Base-by-base conservation (phyloP, 257 asterid genomes). In the Datura wrightii region DNA sequence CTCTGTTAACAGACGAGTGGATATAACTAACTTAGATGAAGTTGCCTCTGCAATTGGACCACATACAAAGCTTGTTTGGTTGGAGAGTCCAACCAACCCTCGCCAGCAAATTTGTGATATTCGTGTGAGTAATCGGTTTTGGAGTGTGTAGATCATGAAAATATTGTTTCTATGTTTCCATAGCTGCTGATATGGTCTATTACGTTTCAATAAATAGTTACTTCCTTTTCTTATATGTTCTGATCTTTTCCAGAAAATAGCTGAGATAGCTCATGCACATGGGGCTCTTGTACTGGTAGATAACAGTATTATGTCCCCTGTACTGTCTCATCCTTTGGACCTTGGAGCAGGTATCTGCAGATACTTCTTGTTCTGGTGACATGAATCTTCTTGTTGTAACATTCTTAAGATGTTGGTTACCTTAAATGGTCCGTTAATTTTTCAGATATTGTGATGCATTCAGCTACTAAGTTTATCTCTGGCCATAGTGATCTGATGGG, bases 41-140 rank as follows among this genome's bases (percentile, higher is more conserved):
- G 96, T 96, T 87, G 91, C 93, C 60, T 89, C 95, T 48, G 92
- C 98, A 31, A 89, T 96, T 83, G 90, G 89, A 72, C 92, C 95
- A 54, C 24, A 62, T 85, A 94, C 99, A 11, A 94, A 96, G 90
- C 98, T 96, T 70, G 96, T 96, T 67, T 96, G 99, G 98, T 88
- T 96, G 90, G 99, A 96, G 88, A 94, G 97, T 86, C 99, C 98
- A 79, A 96, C 98, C 63, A 96, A 96, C 88, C 99, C 99, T 41
- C 97, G 97, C 55, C 98, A 92, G 82, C 97, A 92, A 89, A 90
- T 96, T 83, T 91, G 94, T 66, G 97, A 96, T 82, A 93, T 96
- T 87, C 93, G 92, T 80, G 97, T 96, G 87, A 37, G 93, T 84
- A 78, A 24, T 53, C 84, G 16, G 16, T 24, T 62, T 62, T 62